Percentiles rank a stretch among this genome's conserved stretches.
phyloP scores from a whole-genome alignment of 345 rosid genomes.

The Sisymbrium irio region DNA sequence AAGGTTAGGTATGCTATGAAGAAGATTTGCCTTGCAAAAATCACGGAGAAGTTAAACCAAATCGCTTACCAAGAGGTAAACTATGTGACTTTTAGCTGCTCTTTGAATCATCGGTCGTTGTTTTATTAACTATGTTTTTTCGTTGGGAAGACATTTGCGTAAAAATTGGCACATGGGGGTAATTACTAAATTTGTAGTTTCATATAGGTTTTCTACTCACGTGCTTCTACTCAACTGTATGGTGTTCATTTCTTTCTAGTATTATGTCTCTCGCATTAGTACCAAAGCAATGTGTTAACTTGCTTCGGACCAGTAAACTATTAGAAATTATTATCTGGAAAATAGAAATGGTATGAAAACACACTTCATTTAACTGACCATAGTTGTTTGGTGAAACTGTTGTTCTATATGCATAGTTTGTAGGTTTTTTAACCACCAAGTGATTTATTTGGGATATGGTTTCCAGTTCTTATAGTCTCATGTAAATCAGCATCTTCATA shows the following conservation, averaged over 20 bases:
- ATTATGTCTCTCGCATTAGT: background rate
- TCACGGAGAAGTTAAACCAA: slow-evolving; percentile 83
- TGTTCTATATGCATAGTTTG: background rate
- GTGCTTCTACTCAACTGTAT: background rate
- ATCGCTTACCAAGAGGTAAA: slow-evolving; percentile 91
- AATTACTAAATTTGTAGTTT: background rate
- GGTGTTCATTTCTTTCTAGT: background rate
- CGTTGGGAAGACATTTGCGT: background rate
- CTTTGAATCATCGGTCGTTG: slow-evolving; percentile 4
- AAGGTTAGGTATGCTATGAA: slow-evolving; percentile 81
- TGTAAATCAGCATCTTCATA: slow-evolving; percentile 4
- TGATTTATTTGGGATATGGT: background rate
- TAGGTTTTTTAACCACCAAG: background rate
- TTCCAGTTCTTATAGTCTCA: background rate
- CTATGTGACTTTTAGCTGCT: slow-evolving; percentile 5
- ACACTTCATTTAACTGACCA: background rate
- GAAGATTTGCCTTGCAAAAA: slow-evolving; percentile 84
- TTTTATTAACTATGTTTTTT: background rate
- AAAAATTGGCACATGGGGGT: background rate
- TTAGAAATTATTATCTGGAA: background rate
- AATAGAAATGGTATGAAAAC: background rate
- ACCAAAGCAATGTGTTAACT: background rate
- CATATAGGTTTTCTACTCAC: background rate
- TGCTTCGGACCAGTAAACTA: background rate
- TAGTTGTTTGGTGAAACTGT: background rate